Base-by-base conservation (phyloP, 768 basidiomycete genomes). In the Punctularia strigosozonata region DNA sequence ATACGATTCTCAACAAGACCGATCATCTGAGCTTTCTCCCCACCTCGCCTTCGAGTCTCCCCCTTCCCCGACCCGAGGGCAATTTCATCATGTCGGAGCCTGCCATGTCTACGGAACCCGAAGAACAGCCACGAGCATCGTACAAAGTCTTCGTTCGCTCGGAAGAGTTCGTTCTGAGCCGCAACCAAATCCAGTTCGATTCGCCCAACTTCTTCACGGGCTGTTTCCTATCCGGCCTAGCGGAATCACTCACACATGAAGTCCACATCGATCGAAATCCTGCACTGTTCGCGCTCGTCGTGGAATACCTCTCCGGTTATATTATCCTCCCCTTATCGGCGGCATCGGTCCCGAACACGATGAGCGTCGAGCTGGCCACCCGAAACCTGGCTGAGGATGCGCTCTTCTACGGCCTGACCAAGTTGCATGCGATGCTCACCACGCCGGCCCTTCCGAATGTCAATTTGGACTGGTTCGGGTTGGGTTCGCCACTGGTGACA, bases 291-390 rank as follows among this genome's bases (percentile, higher is more conserved):
- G 26, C 38, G 1, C 24, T 48, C 24, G 34, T 48, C 22, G 37
- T 48, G 15, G 41, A 48, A 15, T 38, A 48, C 38, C 28, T 48
- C n/a, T 28, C 34, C 14, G 46, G 46, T 8, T 45, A 48, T 38
- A n/a, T 36, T 6, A 22, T 48, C 17, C 17, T 45, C 6, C 46
- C 44, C 8, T 22, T 48, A 12, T 36, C 31, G 4, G 28, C 13
- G 8, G 6, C n/a, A 6, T 19, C 10, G 1, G 13, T 40, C 7
- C 39, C 36, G 22, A 18, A 18, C 15, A 33, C 37, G 6, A 37
- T 46, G 28, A 42, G 40, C 14, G 26, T 14, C 7, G 24, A 15
- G 4, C 17, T 22, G 4, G 41, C 36, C 5, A n/a, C 24, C 37
- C 10, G n/a, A 19, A 42, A 42, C 24, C 17, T 42, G 41, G 18